Evolutionary conservation across 2,329 filamentous ascomycete species (phyloP).

Genomic region (Calonectria pauciramosa): DNA sequence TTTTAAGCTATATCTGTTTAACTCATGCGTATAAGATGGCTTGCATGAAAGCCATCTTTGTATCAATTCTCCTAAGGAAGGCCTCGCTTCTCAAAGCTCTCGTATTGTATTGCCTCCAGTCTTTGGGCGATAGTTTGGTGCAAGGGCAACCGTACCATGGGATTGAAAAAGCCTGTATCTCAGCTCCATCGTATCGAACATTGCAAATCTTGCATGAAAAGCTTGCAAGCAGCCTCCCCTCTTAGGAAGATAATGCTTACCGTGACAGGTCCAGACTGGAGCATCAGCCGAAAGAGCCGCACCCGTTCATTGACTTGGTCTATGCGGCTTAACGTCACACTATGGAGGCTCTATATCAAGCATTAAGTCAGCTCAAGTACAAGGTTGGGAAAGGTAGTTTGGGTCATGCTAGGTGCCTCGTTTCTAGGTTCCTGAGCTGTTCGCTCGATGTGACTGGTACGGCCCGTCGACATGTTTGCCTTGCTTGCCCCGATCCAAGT

Average conservation of each 20-base stretch:
- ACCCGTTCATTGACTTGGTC: conserved; percentile 76
- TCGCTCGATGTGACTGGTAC: conserved; percentile 40
- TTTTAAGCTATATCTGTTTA: not conserved
- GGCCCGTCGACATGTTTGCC: conserved; percentile 33
- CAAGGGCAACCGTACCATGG: not conserved
- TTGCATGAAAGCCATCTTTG: not conserved
- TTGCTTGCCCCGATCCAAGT: not conserved
- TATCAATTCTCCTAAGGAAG: not conserved
- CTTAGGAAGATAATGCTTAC: conserved; percentile 52
- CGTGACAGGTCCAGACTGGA: conserved; percentile 63
- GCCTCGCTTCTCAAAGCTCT: not conserved
- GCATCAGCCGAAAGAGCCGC: conserved; percentile 75
- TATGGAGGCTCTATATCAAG: conserved; percentile 64
- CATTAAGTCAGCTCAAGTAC: not conserved
- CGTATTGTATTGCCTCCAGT: not conserved
- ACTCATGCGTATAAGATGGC: not conserved
- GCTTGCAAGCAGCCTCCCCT: not conserved
- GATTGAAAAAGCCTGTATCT: not conserved
- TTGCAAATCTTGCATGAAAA: not conserved
- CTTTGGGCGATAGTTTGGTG: too few species aligned
- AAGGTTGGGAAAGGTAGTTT: not conserved
- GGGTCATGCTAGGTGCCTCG: conserved; percentile 53
- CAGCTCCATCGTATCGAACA: not conserved
- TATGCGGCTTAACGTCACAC: conserved; percentile 72
- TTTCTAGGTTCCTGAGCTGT: conserved; percentile 80